Evolutionary conservation across 106 monocot genomes (phyloP).

Genomic region (Posidonia australis): DNA sequence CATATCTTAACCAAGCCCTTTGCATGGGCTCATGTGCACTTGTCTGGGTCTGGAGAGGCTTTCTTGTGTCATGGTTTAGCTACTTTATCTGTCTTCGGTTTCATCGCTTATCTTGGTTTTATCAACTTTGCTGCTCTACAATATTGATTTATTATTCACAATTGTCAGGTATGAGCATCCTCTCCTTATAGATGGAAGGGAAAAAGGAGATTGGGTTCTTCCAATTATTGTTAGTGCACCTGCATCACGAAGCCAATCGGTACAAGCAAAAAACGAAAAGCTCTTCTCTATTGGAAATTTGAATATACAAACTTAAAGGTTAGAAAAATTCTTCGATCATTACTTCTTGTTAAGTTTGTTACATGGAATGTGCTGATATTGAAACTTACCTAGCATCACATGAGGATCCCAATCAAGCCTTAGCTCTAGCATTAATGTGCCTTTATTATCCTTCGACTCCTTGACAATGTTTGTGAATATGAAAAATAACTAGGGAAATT

Average conservation of each 20-base stretch:
- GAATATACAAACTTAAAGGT: constrained; percentile 40
- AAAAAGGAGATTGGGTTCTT: constrained; percentile 95
- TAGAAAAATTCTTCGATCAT: background rate
- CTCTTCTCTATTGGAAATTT: constrained; percentile 34
- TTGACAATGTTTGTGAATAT: too few relatives aligned
- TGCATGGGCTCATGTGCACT: too few relatives aligned
- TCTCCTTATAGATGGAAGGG: constrained; percentile 67
- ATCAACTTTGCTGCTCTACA: background rate
- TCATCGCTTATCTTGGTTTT: background rate
- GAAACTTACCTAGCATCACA: too few relatives aligned
- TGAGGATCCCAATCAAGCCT: too few relatives aligned
- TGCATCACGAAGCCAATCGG: constrained; percentile 40
- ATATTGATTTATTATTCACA: background rate
- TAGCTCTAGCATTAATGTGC: too few relatives aligned
- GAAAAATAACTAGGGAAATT: too few relatives aligned
- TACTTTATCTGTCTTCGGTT: background rate
- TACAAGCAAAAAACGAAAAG: constrained; percentile 48
- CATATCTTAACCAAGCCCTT: too few relatives aligned
- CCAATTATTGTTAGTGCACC: constrained; percentile 86
- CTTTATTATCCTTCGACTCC: too few relatives aligned
- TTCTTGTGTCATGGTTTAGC: background rate
- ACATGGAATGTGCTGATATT: too few relatives aligned
- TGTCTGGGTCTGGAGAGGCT: too few relatives aligned
- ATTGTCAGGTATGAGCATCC: constrained; percentile 84
- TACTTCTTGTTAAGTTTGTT: too few relatives aligned